A percentile compares a stretch with the other conserved stretches of the same genome.
Conservation (phyloP, 257 asterid species). For the Solanum infundibuliforme region DNA sequence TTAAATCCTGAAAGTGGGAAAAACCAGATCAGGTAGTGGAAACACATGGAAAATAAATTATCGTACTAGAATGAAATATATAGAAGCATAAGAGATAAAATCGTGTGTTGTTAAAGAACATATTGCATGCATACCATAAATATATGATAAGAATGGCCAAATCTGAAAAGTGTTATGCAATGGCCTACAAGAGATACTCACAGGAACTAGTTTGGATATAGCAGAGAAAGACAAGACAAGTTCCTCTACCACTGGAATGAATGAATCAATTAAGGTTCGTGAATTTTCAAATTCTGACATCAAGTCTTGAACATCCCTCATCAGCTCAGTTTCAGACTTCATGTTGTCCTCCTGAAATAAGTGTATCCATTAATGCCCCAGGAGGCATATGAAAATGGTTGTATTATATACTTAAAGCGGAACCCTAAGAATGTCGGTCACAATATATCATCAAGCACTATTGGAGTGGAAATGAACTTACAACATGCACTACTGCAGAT, state of each 20-base stretch:
- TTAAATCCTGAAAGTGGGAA: conserved; percentile 48
- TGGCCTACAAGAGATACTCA: conserved; percentile 32
- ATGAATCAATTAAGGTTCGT: conserved; percentile 26
- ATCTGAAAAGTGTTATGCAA: background rate
- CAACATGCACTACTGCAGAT: conserved; percentile 11
- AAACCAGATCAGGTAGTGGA: background rate
- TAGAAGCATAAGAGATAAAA: background rate
- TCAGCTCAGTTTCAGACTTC: conserved; percentile 31
- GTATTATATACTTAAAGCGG: background rate
- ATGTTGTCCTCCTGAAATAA: conserved; percentile 47
- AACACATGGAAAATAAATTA: background rate
- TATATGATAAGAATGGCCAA: background rate
- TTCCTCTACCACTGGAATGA: conserved; percentile 51
- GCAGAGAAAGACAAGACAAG: conserved; percentile 29
- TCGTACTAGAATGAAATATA: background rate
- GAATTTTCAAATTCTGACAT: conserved; percentile 53
- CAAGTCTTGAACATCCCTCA: conserved; percentile 43
- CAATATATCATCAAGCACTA: background rate
- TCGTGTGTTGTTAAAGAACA: background rate
- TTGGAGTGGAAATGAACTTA: conserved; percentile 7
- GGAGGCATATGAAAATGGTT: background rate
- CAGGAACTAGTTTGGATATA: conserved; percentile 30
- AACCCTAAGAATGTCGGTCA: background rate
- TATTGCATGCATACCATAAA: background rate
- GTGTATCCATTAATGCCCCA: conserved; percentile 1